Evolutionary conservation across 768 basidiomycete species (phyloP).

Genomic region (Suillus alpinus): DNA sequence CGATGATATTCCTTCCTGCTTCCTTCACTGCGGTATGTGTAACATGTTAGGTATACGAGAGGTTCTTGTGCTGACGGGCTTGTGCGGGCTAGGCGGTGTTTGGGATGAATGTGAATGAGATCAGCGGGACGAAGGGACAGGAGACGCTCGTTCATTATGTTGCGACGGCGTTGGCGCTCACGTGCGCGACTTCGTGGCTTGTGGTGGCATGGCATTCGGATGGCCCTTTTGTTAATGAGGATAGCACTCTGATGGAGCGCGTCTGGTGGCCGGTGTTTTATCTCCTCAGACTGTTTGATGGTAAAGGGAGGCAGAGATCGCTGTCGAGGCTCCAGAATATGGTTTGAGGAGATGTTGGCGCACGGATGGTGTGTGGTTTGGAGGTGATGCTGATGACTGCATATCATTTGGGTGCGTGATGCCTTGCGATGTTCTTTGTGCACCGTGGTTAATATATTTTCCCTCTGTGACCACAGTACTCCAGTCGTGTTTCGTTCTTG

Average conservation of each 20-base stretch:
- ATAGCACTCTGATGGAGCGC: slow-evolving; percentile 14
- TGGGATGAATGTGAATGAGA: slow-evolving; percentile 27
- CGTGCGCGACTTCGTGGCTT: slow-evolving; percentile 51
- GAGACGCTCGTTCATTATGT: slow-evolving; percentile 38
- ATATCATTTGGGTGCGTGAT: neutral
- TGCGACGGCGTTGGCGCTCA: slow-evolving; percentile 41
- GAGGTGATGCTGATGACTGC: neutral
- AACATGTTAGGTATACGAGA: neutral
- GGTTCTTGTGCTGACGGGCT: no score
- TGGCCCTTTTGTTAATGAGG: slow-evolving; percentile 5
- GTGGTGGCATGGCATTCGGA: slow-evolving; percentile 46
- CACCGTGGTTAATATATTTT: no score
- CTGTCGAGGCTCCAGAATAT: neutral
- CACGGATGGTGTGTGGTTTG: neutral
- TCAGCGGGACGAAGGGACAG: slow-evolving; percentile 24
- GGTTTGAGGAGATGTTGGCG: neutral
- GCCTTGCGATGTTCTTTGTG: neutral
- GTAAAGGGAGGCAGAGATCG: neutral
- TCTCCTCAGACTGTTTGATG: neutral
- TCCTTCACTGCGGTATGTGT: slow-evolving; percentile 35
- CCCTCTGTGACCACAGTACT: neutral
- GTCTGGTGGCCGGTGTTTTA: slow-evolving; percentile 22
- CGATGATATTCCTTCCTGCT: slow-evolving; percentile 57
- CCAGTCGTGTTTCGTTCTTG: neutral
- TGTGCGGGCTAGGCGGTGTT: slow-evolving; percentile 21